A percentile compares a stretch with the other conserved stretches of the same genome.
Conservation (phyloP, 2,329 filamentous ascomycete genomes). For the Cercospora zeae-maydis region DNA sequence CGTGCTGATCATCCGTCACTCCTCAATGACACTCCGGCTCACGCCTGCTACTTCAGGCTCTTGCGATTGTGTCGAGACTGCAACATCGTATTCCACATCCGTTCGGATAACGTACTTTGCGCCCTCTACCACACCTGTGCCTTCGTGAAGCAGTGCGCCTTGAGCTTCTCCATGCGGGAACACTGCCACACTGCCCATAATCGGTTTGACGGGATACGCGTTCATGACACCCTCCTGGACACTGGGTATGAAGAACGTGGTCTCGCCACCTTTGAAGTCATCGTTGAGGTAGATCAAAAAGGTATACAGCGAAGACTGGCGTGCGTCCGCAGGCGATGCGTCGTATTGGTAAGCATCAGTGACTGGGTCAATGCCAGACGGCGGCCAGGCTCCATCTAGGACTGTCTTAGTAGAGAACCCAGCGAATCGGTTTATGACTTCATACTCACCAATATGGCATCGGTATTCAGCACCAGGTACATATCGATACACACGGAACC, state of each 20-base stretch:
- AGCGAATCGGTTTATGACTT: not conserved
- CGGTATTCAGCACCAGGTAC: conserved; percentile 70
- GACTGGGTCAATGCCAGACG: conserved; percentile 59
- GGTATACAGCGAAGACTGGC: conserved; percentile 65
- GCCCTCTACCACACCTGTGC: conserved; percentile 64
- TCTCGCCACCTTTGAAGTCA: conserved; percentile 68
- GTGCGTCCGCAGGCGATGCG: conserved; percentile 55
- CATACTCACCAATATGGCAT: conserved; percentile 54
- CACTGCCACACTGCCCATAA: conserved; percentile 65
- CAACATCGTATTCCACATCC: conserved; percentile 66
- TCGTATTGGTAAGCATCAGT: conserved; percentile 63
- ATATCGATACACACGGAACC: conserved; percentile 69
- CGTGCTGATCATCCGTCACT: not conserved
- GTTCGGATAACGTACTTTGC: conserved; percentile 68
- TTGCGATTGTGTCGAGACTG: not conserved
- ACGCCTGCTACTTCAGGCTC: not conserved
- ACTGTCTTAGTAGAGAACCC: not conserved
- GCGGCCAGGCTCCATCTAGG: conserved; percentile 64
- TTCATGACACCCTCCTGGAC: conserved; percentile 63
- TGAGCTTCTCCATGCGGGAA: conserved; percentile 68
- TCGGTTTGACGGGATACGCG: conserved; percentile 64
- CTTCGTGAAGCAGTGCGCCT: conserved; percentile 65
- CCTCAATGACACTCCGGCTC: conserved; percentile 6
- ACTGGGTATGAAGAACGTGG: conserved; percentile 66
- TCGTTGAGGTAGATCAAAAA: conserved; percentile 69